A percentile compares a stretch with the other conserved stretches of the same genome.
These are phyloP conservation scores for Rutstroemia sp. DNA, from an alignment of 2,329 filamentous ascomycete species.

Conservation along the genomic window DNA sequence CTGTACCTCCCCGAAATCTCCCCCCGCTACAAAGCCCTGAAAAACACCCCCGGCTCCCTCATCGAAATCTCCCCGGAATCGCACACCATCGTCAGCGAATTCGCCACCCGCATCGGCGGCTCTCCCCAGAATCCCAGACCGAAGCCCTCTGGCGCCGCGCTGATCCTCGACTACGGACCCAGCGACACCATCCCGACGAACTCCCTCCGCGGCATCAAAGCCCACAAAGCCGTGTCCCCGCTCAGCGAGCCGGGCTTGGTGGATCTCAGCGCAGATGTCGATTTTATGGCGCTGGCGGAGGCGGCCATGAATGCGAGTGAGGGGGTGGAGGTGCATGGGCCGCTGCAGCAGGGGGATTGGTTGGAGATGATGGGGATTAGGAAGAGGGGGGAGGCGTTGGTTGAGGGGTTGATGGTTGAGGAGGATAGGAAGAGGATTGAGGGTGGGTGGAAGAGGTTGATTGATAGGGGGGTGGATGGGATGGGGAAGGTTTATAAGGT, in stretches of 20 bases:
- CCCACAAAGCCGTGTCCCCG: conserved; percentile 69
- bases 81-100: conserved; percentile 69
- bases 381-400: conserved; percentile 64
- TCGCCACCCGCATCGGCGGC: conserved; percentile 79
- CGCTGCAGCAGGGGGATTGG: conserved; percentile 78
- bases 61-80: conserved; percentile 91
- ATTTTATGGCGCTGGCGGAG: conserved; percentile 83
- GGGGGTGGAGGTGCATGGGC: conserved; percentile 85
- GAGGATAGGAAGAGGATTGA: conserved; percentile 56
- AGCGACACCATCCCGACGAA: conserved; percentile 72
- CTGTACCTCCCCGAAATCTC: conserved; percentile 79
- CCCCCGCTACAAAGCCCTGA: conserved; percentile 68
- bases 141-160: conserved; percentile 69
- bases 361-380: conserved; percentile 74
- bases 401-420: conserved; percentile 37
- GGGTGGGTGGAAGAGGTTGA: conserved; percentile 68
- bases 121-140: conserved; percentile 46
- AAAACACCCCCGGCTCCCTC: conserved; percentile 57
- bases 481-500: conserved; percentile 97
- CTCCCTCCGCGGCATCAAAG: conserved; percentile 80
- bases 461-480: conserved; percentile 73
- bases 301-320: conserved; percentile 67
- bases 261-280: conserved; percentile 87
- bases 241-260: conserved; percentile 74
- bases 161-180: conserved; percentile 95